A percentile compares a stretch with the other conserved stretches of the same genome.
phyloP scores from a whole-genome alignment of 306 rosid species.

The Rubus idaeus region DNA sequence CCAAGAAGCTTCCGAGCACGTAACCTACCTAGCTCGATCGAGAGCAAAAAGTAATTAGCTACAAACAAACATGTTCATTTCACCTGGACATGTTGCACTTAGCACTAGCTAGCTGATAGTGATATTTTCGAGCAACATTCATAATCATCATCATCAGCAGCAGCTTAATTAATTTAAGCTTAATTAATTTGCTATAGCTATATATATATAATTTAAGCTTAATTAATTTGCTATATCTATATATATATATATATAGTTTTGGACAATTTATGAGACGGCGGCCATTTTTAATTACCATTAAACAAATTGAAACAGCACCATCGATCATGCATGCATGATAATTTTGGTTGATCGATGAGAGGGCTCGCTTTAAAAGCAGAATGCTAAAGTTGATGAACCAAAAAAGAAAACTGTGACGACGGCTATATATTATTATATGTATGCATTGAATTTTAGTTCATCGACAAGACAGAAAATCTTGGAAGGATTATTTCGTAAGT shows the following conservation, averaged over 20 bases:
- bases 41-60: background rate
- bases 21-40: background rate
- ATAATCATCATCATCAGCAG: background rate
- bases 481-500: too few relatives aligned
- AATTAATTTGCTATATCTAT: too few relatives aligned
- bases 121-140: slow-evolving; percentile 14
- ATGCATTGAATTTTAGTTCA: background rate
- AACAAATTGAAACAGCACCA: background rate
- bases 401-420: background rate
- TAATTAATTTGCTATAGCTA: too few relatives aligned
- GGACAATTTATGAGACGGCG: background rate
- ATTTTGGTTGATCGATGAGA: background rate
- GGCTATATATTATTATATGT: background rate
- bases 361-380: background rate
- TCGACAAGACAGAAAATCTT: too few relatives aligned
- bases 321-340: background rate
- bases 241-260: too few relatives aligned
- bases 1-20: slow-evolving; percentile 47
- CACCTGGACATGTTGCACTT: slow-evolving; percentile 40
- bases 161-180: too few relatives aligned
- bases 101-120: slow-evolving; percentile 14
- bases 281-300: background rate
- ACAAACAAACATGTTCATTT: slow-evolving; percentile 39
- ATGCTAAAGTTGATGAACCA: background rate
- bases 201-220: too few relatives aligned